Percentiles rank a stretch among this genome's conserved stretches.
phyloP scores from a whole-genome alignment of 2,329 filamentous ascomycete genomes.

The Dactylellina haptotyla region DNA sequence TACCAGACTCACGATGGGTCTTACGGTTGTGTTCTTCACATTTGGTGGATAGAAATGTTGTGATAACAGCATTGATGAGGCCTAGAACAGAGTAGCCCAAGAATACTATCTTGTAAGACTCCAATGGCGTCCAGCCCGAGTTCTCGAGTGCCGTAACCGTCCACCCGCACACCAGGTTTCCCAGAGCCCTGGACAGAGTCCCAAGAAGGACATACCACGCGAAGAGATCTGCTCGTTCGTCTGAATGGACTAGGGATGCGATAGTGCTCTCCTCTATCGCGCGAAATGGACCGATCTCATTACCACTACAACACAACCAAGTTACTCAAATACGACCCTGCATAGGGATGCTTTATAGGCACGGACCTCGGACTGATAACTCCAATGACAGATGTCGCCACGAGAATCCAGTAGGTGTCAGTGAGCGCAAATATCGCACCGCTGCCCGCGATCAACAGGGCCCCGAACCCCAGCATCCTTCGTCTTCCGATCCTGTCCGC shows the following conservation, averaged over 20 bases:
- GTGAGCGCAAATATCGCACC: conserved; percentile 68
- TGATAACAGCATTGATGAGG: conserved; percentile 65
- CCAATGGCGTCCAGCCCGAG: conserved; percentile 65
- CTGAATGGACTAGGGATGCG: conserved; percentile 67
- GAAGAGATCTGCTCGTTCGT: conserved; percentile 68
- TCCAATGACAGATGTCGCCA: conserved; percentile 69
- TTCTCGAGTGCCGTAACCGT: conserved; percentile 66
- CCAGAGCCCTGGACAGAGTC: conserved; percentile 70
- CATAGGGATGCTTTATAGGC: background rate
- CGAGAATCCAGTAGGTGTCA: conserved; percentile 69
- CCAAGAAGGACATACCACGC: conserved; percentile 72
- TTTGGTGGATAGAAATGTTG: conserved; percentile 64
- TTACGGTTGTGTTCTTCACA: conserved; percentile 63
- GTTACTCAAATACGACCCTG: background rate
- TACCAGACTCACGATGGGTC: background rate
- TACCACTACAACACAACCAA: conserved; percentile 63
- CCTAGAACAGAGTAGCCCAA: conserved; percentile 71
- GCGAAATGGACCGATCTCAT: conserved; percentile 72
- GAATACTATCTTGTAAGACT: conserved; percentile 70
- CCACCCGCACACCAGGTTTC: conserved; percentile 71
- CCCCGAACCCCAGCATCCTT: conserved; percentile 67
- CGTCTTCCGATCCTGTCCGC: conserved; percentile 70
- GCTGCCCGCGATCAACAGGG: conserved; percentile 68
- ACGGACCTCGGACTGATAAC: conserved; percentile 69
- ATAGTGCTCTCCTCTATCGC: conserved; percentile 72